phyloP scores from a whole-genome alignment of 1,284 basidiomycete species.

The Melampsora larici-populina region DNA sequence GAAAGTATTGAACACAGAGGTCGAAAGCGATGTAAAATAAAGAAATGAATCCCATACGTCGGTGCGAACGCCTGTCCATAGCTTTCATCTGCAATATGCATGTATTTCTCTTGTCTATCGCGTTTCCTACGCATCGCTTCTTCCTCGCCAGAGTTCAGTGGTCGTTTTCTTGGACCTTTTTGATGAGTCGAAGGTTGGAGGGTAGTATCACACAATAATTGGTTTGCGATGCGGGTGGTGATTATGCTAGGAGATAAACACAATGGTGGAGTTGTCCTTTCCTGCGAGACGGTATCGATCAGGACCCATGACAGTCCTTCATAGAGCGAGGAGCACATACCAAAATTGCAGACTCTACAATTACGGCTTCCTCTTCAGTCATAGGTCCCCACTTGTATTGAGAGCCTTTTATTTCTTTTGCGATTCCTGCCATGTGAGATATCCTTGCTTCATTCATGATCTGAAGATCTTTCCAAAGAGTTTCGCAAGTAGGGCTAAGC shows the following conservation, averaged over 20 bases:
- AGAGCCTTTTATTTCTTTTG: constrained; percentile 7
- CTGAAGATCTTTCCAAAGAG: constrained; percentile 37
- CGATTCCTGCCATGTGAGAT: background rate
- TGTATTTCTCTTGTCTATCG: constrained; percentile 41
- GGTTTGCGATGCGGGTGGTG: constrained; percentile 42
- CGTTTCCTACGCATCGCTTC: constrained; percentile 39
- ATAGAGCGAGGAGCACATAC: constrained; percentile 12
- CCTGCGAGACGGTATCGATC: constrained; percentile 11
- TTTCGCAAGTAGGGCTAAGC: constrained; percentile 41
- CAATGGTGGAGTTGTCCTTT: constrained; percentile 36
- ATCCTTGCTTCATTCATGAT: constrained; percentile 41
- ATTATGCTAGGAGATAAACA: constrained; percentile 43
- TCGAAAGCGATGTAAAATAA: too few species aligned
- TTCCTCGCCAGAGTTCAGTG: constrained; percentile 40
- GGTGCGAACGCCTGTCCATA: constrained; percentile 41
- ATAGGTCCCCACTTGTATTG: constrained; percentile 39
- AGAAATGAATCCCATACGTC: constrained; percentile 20
- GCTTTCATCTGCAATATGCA: constrained; percentile 43
- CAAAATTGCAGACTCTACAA: constrained; percentile 36
- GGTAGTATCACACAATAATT: constrained; percentile 36
- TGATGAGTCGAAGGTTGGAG: constrained; percentile 41
- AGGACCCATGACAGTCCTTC: background rate
- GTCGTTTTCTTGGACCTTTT: constrained; percentile 38
- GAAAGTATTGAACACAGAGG: background rate
- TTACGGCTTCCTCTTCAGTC: constrained; percentile 37